A percentile compares a stretch with the other conserved stretches of the same genome.
Evolutionary conservation across 305 asterid species (phyloP).

Genomic region (Fraxinus xanthoxyloides): DNA sequence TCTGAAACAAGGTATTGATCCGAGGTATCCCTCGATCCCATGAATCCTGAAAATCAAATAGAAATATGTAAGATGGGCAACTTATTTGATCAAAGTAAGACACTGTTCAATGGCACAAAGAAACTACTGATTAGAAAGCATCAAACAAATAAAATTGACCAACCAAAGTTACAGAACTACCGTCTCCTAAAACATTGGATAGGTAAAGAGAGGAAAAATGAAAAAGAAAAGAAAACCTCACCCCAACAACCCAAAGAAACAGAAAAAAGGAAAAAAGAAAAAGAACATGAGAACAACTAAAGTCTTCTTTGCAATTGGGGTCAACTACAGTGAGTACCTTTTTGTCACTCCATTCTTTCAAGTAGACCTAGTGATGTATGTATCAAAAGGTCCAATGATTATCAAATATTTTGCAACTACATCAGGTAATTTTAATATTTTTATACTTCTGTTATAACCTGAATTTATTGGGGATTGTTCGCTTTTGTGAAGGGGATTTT

Average conservation of each 20-base stretch:
- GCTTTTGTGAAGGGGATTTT: neutral
- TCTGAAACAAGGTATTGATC: slow-evolving; percentile 93
- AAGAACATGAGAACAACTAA: neutral
- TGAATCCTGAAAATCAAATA: slow-evolving; percentile 63
- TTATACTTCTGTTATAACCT: neutral
- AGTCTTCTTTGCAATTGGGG: neutral
- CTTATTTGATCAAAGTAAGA: neutral
- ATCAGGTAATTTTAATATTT: neutral
- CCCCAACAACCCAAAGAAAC: neutral
- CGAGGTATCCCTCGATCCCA: slow-evolving; percentile 99
- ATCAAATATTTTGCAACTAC: neutral
- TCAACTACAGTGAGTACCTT: neutral
- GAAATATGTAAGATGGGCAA: neutral
- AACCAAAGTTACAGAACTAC: neutral
- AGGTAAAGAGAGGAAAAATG: neutral
- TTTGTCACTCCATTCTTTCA: neutral
- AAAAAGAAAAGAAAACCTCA: neutral
- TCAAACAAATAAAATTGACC: neutral
- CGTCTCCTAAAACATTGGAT: neutral
- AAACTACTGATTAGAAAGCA: neutral
- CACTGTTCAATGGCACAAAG: neutral
- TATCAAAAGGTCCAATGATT: neutral
- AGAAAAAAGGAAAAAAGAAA: neutral
- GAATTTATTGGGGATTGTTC: neutral
- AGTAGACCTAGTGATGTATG: neutral